phyloP scores from a whole-genome alignment of 140 eudicot species.

The Bidens hawaiensis region DNA sequence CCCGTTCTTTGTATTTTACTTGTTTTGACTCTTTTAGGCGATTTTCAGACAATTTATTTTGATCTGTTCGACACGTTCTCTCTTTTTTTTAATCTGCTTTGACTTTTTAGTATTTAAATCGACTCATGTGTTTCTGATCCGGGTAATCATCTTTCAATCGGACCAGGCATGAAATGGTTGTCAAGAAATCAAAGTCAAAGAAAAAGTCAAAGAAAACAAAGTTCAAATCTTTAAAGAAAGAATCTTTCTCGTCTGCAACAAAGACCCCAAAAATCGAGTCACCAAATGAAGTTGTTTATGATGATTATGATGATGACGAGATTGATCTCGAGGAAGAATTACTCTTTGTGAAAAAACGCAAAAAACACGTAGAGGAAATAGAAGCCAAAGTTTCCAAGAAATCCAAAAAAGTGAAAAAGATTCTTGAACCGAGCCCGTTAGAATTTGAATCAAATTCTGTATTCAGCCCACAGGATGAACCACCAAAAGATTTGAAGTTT shows the following conservation, averaged over 20 bases:
- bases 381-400: slow-evolving; percentile 41
- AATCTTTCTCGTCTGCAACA: slow-evolving; percentile 53
- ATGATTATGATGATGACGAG: slow-evolving; percentile 29
- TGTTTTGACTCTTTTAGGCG: no score
- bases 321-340: slow-evolving; percentile 46
- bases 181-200: slow-evolving; percentile 67
- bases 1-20: no score
- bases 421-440: slow-evolving; percentile 30
- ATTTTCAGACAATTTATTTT: no score
- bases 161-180: slow-evolving; percentile 47
- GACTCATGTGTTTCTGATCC: slow-evolving; percentile 10
- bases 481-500: slow-evolving; percentile 36
- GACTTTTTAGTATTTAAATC: no score
- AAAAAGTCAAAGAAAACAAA: slow-evolving; percentile 84
- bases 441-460: slow-evolving; percentile 30
- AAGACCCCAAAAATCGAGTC: slow-evolving; percentile 43
- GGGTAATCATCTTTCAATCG: slow-evolving; percentile 2
- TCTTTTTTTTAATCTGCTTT: no score
- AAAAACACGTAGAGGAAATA: slow-evolving; percentile 33
- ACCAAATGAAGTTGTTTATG: slow-evolving; percentile 50
- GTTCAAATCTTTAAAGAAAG: slow-evolving; percentile 88
- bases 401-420: slow-evolving; percentile 60
- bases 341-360: slow-evolving; percentile 59
- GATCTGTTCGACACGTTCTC: no score
- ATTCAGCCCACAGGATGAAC: slow-evolving; percentile 45